These are phyloP conservation scores for Coriolopsis trogii DNA, from an alignment of 1,284 basidiomycete species.

Conservation along the genomic window DNA sequence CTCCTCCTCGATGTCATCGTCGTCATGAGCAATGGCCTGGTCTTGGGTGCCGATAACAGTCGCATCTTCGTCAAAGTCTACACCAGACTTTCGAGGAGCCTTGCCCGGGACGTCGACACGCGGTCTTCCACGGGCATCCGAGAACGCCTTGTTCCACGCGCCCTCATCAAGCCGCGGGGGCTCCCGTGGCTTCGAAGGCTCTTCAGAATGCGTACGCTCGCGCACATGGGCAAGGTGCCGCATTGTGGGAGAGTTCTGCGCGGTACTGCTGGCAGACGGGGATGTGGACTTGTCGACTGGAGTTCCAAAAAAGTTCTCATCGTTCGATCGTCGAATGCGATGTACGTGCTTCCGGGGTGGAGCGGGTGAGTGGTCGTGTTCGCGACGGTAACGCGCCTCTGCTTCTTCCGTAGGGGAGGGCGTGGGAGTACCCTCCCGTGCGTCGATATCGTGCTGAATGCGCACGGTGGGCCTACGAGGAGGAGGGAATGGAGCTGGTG, in stretches of 20 bases:
- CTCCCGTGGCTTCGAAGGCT: conserved; percentile 7
- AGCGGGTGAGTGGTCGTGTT: conserved; percentile 1
- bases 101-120: conserved; percentile 12
- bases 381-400: conserved; percentile 4
- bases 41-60: conserved; percentile 1
- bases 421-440: conserved; percentile 3
- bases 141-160: conserved; percentile 29
- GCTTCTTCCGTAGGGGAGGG: conserved; percentile 18
- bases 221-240: conserved; percentile 9
- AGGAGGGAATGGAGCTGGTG: conserved; percentile 9
- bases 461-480: conserved; percentile 9
- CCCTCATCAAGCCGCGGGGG: conserved; percentile 30
- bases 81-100: conserved; percentile 12
- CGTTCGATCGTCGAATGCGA: conserved; percentile 8
- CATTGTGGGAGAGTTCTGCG: conserved; percentile 11
- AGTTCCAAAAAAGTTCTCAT: conserved; percentile 19
- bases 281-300: conserved; percentile 3
- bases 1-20: conserved; percentile 2
- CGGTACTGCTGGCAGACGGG: neutral
- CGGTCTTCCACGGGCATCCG: conserved; percentile 18
- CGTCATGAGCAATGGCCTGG: neutral
- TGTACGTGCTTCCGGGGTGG: conserved; percentile 11
- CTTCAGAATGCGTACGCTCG: neutral
- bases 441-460: conserved; percentile 11
- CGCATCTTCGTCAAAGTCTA: conserved; percentile 18